A percentile compares a stretch with the other conserved stretches of the same genome.
Conservation (phyloP, 2,329 filamentous ascomycete genomes). For the Xylaria sp. region DNA sequence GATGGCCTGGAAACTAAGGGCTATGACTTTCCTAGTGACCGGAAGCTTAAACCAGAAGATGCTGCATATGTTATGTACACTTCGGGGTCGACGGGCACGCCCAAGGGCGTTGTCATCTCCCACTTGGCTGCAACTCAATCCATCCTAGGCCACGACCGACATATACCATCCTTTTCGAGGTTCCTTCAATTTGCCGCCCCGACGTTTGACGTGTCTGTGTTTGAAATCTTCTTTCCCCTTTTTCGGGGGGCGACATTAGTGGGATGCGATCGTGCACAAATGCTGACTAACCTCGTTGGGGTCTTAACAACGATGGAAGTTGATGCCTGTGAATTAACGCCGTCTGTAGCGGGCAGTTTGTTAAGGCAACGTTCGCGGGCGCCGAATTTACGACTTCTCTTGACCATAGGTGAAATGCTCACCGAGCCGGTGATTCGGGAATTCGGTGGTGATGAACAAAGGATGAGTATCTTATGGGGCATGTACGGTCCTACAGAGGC, state of each 20-base stretch:
- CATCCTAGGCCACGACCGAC: conserved; percentile 80
- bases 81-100: conserved; percentile 87
- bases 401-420: conserved; percentile 95
- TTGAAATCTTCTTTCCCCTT: conserved; percentile 92
- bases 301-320: conserved; percentile 73
- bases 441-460: conserved; percentile 71
- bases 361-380: conserved; percentile 74
- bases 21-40: not conserved
- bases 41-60: conserved; percentile 48
- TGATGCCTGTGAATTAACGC: conserved; percentile 89
- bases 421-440: conserved; percentile 80
- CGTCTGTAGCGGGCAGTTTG: conserved; percentile 84
- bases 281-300: conserved; percentile 79
- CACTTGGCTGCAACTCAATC: conserved; percentile 85
- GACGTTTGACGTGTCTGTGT: conserved; percentile 94
- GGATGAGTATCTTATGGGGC: conserved; percentile 78
- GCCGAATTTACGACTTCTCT: conserved; percentile 74
- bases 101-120: conserved; percentile 87
- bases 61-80: conserved; percentile 95
- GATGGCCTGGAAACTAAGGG: not conserved
- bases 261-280: conserved; percentile 72
- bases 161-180: conserved; percentile 79
- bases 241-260: conserved; percentile 79
- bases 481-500: conserved; percentile 97
- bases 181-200: conserved; percentile 94